These are phyloP conservation scores for Ophiostoma sp. DNA, from an alignment of 2,329 filamentous ascomycete species.

Conservation along the genomic window DNA sequence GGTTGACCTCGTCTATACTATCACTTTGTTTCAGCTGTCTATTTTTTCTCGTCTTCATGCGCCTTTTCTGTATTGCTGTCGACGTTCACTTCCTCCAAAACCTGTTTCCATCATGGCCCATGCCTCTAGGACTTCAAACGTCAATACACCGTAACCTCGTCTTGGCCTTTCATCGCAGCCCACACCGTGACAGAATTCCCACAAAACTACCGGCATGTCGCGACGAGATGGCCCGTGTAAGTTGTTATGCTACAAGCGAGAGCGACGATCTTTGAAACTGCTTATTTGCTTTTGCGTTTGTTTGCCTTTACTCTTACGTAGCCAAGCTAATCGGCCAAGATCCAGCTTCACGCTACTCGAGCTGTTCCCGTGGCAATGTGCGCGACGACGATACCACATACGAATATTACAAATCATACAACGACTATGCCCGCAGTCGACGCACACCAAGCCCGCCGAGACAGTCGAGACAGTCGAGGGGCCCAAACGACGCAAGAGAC, in stretches of 20 bases:
- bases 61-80: neutral
- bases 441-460: neutral
- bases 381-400: neutral
- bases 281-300: neutral
- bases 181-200: neutral
- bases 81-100: neutral
- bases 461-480: neutral
- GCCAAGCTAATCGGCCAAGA: neutral
- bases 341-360: neutral
- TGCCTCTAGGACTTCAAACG: neutral
- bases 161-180: neutral
- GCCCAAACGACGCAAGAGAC: neutral
- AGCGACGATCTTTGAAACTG: neutral
- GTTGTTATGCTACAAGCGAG: neutral
- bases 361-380: neutral
- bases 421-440: neutral
- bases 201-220: constrained; percentile 1
- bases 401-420: neutral
- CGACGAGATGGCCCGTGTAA: constrained; percentile 2
- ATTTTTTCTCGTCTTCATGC: neutral
- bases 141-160: neutral
- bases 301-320: neutral
- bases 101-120: neutral
- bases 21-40: neutral
- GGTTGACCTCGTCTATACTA: neutral